These are phyloP conservation scores for Reutealis trisperma DNA, from an alignment of 345 rosid species.

Conservation along the genomic window DNA sequence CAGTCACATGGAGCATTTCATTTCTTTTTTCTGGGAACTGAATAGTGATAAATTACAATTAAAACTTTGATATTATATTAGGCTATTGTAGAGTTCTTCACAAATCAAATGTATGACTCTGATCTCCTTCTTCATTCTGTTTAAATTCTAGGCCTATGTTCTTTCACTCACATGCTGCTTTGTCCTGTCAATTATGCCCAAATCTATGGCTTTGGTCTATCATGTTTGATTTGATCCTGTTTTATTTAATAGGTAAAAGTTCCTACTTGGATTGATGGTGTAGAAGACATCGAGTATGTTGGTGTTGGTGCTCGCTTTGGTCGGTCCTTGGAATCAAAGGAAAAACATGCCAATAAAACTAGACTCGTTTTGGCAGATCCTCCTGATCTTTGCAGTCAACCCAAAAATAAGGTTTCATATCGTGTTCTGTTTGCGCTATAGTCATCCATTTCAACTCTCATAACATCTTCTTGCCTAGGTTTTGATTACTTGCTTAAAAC, in stretches of 20 bases:
- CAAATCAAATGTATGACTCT: too few species aligned
- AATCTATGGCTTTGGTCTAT: neutral
- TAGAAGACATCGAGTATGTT: conserved; percentile 66
- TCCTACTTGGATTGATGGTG: conserved; percentile 64
- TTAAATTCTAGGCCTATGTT: neutral
- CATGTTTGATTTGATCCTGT: neutral
- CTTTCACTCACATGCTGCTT: neutral
- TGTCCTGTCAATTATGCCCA: neutral
- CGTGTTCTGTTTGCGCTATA: neutral
- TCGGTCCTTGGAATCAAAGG: conserved; percentile 75
- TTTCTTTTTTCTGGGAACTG: neutral
- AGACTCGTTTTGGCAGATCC: conserved; percentile 71
- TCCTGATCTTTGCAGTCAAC: conserved; percentile 70
- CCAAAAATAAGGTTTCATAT: conserved; percentile 56
- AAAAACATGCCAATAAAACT: conserved; percentile 67
- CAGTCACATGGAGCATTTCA: neutral
- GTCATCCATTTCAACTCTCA: neutral
- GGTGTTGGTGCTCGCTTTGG: conserved; percentile 97
- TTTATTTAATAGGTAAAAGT: conserved; percentile 69
- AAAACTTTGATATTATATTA: neutral
- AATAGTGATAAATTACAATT: conserved; percentile 4
- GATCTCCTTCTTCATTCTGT: neutral
- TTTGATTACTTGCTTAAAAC: neutral
- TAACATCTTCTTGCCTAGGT: neutral
- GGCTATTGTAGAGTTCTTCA: neutral